Conservation (phyloP, 169 alveolate genomes). For the Plasmodium billcollinsi region DNA sequence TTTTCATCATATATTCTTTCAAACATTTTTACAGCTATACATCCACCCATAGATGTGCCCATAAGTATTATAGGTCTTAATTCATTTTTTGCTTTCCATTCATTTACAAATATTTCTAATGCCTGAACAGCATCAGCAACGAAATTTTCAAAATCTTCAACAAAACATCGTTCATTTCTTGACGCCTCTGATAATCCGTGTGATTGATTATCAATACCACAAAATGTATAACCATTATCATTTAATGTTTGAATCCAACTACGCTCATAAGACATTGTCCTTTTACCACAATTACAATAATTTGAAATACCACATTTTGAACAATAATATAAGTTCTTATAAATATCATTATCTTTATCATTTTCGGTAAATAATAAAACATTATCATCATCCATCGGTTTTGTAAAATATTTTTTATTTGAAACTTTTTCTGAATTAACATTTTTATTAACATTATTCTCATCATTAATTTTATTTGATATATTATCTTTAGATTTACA, state of each 20-base stretch:
- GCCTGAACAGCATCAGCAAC: slow-evolving; percentile 81
- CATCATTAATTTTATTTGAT: background rate
- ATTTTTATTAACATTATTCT: background rate
- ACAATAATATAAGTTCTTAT: slow-evolving; percentile 33
- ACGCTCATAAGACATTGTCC: slow-evolving; percentile 79
- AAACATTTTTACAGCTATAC: slow-evolving; percentile 47
- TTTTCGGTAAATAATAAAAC: background rate
- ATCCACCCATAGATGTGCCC: slow-evolving; percentile 73
- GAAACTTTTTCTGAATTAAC: background rate
- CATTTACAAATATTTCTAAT: slow-evolving; percentile 74
- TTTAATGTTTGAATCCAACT: slow-evolving; percentile 81
- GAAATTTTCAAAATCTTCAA: slow-evolving; percentile 74
- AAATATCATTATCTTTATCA: background rate
- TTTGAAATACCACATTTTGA: slow-evolving; percentile 60
- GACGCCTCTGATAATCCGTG: slow-evolving; percentile 83
- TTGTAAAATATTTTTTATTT: background rate
- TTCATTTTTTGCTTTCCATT: slow-evolving; percentile 61
- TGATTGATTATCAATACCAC: slow-evolving; percentile 83
- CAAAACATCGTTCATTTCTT: slow-evolving; percentile 75
- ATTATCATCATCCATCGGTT: background rate
- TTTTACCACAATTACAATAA: slow-evolving; percentile 51
- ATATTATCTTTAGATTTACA: background rate
- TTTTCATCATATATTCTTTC: slow-evolving; percentile 19
- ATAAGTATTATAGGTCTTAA: slow-evolving; percentile 50
- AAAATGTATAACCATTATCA: slow-evolving; percentile 75